Evolutionary conservation across 257 asterid genomes (phyloP).

Genomic region (Sherardia arvensis): DNA sequence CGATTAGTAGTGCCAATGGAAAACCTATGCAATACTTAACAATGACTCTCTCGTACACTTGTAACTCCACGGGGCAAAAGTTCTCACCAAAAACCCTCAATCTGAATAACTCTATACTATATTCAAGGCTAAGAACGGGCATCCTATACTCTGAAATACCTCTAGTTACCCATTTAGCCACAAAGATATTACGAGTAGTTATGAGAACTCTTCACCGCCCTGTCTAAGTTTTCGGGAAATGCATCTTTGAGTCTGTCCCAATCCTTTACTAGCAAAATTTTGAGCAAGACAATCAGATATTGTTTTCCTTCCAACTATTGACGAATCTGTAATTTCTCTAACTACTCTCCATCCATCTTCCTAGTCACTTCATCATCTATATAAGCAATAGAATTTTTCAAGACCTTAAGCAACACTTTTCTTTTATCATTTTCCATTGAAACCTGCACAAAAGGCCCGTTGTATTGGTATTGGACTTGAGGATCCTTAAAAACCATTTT

Average conservation of each 20-base stretch:
- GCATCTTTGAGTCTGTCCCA: background rate
- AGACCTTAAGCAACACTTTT: too few relatives aligned
- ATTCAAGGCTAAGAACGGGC: background rate
- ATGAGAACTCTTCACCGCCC: conserved; percentile 2
- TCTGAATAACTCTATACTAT: conserved; percentile 8
- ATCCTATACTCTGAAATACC: background rate
- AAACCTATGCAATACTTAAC: background rate
- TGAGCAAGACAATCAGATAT: conserved; percentile 43
- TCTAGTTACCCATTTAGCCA: background rate
- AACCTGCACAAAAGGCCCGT: too few relatives aligned
- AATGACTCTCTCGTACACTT: background rate
- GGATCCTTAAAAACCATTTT: too few relatives aligned
- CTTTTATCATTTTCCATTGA: too few relatives aligned
- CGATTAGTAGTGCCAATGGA: conserved; percentile 12
- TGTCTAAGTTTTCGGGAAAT: background rate
- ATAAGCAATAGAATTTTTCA: too few relatives aligned
- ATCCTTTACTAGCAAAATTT: conserved; percentile 25
- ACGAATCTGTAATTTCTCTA: conserved; percentile 25
- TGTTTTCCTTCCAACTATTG: too few relatives aligned
- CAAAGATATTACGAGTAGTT: background rate
- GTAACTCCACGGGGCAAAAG: conserved; percentile 2
- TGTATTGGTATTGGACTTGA: too few relatives aligned
- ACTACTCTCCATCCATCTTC: conserved; percentile 14
- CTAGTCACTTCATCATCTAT: too few relatives aligned
- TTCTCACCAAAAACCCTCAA: conserved; percentile 8